Base-by-base conservation (phyloP, 2,329 filamentous ascomycete species). In the Pestalotiopsis sp. region DNA sequence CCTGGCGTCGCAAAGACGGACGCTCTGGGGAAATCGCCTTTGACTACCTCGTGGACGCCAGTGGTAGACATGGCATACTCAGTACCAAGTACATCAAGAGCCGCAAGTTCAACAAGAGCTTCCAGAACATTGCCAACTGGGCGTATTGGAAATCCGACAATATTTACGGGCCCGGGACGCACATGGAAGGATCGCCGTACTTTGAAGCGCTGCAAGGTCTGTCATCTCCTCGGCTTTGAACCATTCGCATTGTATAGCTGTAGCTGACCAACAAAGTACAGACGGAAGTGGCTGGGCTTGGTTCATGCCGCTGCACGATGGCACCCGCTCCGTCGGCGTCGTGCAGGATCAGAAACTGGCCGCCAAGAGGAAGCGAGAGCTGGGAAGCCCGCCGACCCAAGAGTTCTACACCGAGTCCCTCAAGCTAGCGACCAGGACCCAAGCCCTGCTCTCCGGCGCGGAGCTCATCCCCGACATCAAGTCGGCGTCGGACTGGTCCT, bases 121-220 rank as follows among this genome's bases (percentile, higher is more conserved):
- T 87, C 23, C 86, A 86, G 75, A 87, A 85, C 67, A 69, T 85
- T 11, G 84, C 85, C 5, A 82, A 70, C 64, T 87, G 84, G 85
- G 81, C 75, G 0, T 87, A 87, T 71, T 87, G 79, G 78, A 79
- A 80, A 64, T 77, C 75, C 7, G 76, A 73, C 6, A 75, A 71
- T 3, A 9, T 68, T 0, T 83, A 82, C 68, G 79, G 45, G 2
- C 41, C 25, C 1, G 64, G 31, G 1, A 66, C 45, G 11, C 27
- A 70, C 4, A 14, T 81, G 3, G 80, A 82, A 45, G 76, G 76
- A 12, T 73, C 73, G 0, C 84, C 84, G 0, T 82, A 78, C 65
- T 86, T 85, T 69, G 84, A 86, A 72, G 82, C 82, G 0, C 70
- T 85, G 11, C 60, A 73, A 66, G 77, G 78, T 79, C 68, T 64